phyloP scores from a whole-genome alignment of 225 moss, liverwort and hornwort genomes.

The Pseudisothecium myosuroides region DNA sequence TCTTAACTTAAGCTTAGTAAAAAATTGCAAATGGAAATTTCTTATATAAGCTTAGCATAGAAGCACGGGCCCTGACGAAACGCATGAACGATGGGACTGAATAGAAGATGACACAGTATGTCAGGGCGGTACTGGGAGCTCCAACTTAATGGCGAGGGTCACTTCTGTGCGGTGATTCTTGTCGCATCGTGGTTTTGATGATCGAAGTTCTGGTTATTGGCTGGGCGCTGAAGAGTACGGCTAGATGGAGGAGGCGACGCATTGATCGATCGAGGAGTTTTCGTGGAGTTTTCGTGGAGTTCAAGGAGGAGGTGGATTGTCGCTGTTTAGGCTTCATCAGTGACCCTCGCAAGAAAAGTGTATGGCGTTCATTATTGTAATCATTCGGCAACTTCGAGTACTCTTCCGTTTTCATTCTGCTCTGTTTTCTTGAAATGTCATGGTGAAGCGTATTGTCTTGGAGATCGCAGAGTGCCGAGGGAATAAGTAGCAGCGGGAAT shows the following conservation, averaged over 20 bases:
- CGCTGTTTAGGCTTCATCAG: not conserved
- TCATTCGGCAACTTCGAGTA: not conserved
- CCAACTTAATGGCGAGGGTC: not conserved
- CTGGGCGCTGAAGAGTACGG: not conserved
- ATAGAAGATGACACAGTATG: not conserved
- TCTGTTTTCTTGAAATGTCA: not conserved
- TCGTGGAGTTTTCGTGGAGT: not conserved
- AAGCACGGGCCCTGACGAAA: not conserved
- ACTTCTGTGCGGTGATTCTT: not conserved
- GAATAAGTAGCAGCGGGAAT: not conserved
- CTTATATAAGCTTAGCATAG: too few species aligned
- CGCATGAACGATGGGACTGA: not conserved
- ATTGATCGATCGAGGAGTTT: not conserved
- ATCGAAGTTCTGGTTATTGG: too few species aligned
- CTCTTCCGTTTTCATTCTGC: not conserved
- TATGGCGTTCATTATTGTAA: not conserved
- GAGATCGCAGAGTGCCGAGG: not conserved
- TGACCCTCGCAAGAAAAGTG: not conserved
- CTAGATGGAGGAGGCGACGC: too few species aligned
- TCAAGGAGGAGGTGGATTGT: not conserved
- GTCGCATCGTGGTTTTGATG: not conserved
- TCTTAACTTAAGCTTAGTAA: not conserved
- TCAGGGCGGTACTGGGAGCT: not conserved
- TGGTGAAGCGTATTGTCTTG: not conserved
- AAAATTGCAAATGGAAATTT: not conserved